These are phyloP conservation scores for Plantago rigida DNA, from an alignment of 305 asterid species.

Conservation along the genomic window DNA sequence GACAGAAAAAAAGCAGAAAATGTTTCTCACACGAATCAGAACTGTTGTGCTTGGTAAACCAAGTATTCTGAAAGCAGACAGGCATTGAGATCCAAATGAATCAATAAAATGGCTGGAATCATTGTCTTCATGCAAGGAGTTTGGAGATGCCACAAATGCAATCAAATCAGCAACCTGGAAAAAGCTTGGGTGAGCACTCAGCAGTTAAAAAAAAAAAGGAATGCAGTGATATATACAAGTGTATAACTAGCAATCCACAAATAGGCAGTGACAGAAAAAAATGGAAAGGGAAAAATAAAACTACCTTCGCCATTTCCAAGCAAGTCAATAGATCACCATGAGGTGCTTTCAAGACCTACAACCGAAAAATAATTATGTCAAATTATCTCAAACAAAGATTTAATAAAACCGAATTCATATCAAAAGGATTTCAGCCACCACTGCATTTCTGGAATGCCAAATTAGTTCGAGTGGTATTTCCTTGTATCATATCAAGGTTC, in stretches of 20 bases:
- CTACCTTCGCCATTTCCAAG: constrained; percentile 98
- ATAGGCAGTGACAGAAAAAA: constrained; percentile 8
- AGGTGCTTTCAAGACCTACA: constrained; percentile 81
- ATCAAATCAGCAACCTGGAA: constrained; percentile 87
- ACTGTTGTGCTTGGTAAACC: constrained; percentile 91
- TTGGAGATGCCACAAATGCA: constrained; percentile 86
- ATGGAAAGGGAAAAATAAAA: background rate
- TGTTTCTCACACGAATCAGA: constrained; percentile 62
- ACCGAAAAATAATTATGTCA: constrained; percentile 19
- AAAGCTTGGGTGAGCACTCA: constrained; percentile 9
- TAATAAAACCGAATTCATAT: background rate
- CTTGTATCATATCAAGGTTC: background rate
- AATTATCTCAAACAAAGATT: background rate
- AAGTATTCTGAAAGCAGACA: constrained; percentile 73
- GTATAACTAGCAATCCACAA: background rate
- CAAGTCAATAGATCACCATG: constrained; percentile 74
- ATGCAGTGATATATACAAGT: constrained; percentile 1
- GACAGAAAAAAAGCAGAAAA: constrained; percentile 8
- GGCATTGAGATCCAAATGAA: constrained; percentile 83
- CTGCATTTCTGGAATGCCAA: background rate
- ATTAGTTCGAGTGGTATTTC: background rate
- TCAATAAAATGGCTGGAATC: constrained; percentile 45
- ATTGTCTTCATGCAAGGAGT: constrained; percentile 41
- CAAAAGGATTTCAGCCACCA: background rate
- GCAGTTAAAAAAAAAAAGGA: constrained; percentile 7